A percentile compares a stretch with the other conserved stretches of the same genome.
phyloP scores from a whole-genome alignment of 2,329 filamentous ascomycete genomes.

The Alternaria tenuissima region DNA sequence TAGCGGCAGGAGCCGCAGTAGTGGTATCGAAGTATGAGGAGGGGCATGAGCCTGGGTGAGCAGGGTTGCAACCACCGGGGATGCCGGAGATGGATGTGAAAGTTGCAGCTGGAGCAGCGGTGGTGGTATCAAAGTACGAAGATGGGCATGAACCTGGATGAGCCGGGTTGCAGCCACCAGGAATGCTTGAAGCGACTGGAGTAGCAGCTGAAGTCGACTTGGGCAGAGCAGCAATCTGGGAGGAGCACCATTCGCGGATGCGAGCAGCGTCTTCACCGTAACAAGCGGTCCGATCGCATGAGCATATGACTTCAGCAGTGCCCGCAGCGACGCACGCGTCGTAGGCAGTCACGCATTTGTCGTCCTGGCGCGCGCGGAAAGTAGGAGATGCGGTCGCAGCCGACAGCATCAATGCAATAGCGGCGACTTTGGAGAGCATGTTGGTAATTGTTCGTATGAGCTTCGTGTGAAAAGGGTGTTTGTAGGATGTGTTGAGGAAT shows the following conservation, averaged over 20 bases:
- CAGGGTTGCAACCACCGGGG: constrained; percentile 12
- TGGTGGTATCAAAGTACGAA: constrained; percentile 12
- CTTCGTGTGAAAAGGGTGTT: background rate
- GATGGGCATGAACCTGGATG: background rate
- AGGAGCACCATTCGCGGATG: constrained; percentile 19
- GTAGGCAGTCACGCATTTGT: constrained; percentile 16
- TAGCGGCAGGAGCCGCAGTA: background rate
- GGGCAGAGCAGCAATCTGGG: constrained; percentile 17
- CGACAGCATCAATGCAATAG: constrained; percentile 17
- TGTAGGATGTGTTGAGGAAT: background rate
- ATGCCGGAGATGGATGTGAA: constrained; percentile 4
- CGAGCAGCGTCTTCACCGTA: constrained; percentile 19
- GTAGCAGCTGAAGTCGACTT: constrained; percentile 7
- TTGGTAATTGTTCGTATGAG: background rate
- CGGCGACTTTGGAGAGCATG: constrained; percentile 16
- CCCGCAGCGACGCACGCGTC: constrained; percentile 19
- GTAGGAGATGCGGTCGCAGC: constrained; percentile 14
- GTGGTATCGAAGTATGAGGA: constrained; percentile 11
- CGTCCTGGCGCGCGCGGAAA: constrained; percentile 12
- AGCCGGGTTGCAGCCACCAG: constrained; percentile 17
- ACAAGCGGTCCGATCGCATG: constrained; percentile 17
- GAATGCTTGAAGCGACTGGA: constrained; percentile 2
- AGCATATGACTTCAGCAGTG: constrained; percentile 19
- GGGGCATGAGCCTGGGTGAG: background rate
- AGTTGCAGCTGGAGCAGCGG: background rate